Base-by-base conservation (phyloP, 179 eudicot species). In the Amaranthus tricolor region DNA sequence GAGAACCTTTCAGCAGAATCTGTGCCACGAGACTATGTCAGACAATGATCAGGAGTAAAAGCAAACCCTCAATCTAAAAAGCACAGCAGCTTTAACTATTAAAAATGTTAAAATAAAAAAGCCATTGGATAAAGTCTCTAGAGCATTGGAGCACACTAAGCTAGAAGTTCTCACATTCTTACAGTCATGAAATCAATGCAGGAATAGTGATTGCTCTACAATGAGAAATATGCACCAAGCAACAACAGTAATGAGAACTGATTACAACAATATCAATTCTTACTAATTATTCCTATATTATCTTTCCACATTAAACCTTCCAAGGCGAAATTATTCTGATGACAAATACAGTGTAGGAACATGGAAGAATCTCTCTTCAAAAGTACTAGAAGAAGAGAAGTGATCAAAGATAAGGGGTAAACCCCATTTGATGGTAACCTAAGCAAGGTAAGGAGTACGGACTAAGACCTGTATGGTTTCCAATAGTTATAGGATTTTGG, bases 1-100 rank as follows among this genome's bases (percentile, higher is more conserved):
- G 88, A 69, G 95, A 80, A 73, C 99, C 99, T 87, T 87, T 89
- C 70, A 95, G 86, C 85, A 95, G 85, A 82, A 95, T 89, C 99
- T 95, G 91, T 73, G 63, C 31, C 52, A 76, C 58, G 63, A 68
- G 45, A 51, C 62, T 17, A 47, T 49, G 45, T 44, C 66, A 66
- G 24, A 67, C 43, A 43, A 64, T 12, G 43, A 67, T n/a, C 69
- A 45, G 17, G 19, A 63, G 55, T 47, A 55, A 56, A 59, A 55
- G 9, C 3, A 20, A 19, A 15, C 31, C 52, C 12, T 7, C 45
- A 15, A 57, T 49, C 51, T 55, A 21, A 78, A 64, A 16, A 53
- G 21, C 64, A 70, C 45, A 62, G 56, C 54, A 45, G 52, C 40
- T 52, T 6, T 24, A 63, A 13, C 62, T 31, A 2, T 31, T 1